phyloP scores from a whole-genome alignment of 306 rosid species.

The Myrica gale region DNA sequence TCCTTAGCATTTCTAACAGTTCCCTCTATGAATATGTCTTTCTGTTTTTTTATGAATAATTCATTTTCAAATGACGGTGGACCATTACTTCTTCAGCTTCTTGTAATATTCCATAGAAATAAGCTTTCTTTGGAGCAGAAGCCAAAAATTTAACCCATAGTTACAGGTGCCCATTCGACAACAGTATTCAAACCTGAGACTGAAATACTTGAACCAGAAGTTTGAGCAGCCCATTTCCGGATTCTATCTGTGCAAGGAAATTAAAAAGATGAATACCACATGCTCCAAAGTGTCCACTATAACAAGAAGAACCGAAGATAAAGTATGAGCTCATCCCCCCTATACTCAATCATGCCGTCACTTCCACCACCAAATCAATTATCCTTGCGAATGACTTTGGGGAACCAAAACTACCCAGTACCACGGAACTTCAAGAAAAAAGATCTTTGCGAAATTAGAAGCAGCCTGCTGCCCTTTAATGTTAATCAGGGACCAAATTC shows the following conservation, averaged over 20 bases:
- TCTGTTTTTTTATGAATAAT: too few relatives aligned
- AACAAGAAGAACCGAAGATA: background rate
- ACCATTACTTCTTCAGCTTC: background rate
- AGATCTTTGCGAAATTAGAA: background rate
- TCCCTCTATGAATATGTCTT: background rate
- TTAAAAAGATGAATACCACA: background rate
- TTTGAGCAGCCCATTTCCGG: background rate
- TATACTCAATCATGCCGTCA: background rate
- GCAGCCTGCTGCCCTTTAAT: background rate
- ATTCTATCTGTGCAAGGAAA: background rate
- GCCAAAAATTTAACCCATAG: background rate
- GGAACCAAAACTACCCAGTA: background rate
- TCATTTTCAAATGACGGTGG: too few relatives aligned
- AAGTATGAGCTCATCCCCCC: background rate
- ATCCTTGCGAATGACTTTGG: background rate
- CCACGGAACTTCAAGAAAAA: background rate
- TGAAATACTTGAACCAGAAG: background rate
- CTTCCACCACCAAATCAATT: background rate
- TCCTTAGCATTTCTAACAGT: background rate
- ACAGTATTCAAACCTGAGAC: background rate
- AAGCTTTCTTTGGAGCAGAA: background rate
- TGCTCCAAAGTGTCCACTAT: background rate
- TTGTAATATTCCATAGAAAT: background rate
- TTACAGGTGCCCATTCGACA: background rate
- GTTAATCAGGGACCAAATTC: background rate